Evolutionary conservation across 345 rosid species (phyloP), one percentile per base, ranked within the genome.

Genomic region (Nasturtium officinale): DNA sequence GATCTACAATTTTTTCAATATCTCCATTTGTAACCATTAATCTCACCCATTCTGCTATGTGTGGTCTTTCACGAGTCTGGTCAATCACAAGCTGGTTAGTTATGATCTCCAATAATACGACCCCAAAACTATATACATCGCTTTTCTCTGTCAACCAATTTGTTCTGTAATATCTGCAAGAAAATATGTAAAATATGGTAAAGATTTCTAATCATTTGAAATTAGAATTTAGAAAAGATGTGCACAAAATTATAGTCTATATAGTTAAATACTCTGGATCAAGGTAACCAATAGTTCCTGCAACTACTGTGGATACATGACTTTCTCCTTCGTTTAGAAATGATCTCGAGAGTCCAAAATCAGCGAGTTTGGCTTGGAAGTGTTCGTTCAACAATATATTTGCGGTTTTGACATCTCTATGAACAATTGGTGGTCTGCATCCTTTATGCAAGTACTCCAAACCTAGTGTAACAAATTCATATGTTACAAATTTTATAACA

Each of bases 51-150:
- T 72, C 45, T 9, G 59, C 54, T 38, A 87, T 74, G 56, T 77
- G 70, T 10, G 56, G 45, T 15, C 4, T 76, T 7, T 68, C 74
- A 12, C 55, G 73, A 25, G 16, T 62, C 17, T 52, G 66, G 10
- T 65, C 72, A 20, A 82, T 54, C 23, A 81, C 84, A 1, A 79
- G 76, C 11, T 20, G 56, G 10, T 86, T 82, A 9, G 86, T 87
- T 17, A 85, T 69, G 5, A 85, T 63, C 81, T 83, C 86, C 16
- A 87, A 12, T 0, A 87, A 69, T 3, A 85, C 74, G 2, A 76
- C 23, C 5, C 80, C 76, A 3, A 76, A 76, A 23, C 80, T 76
- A 63, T 76, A 76, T 23, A 76, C 80, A 70, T 76, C 80, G 37
- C 76, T 76, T 38, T 76, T 76, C 55, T 76, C 69, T 9, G 69